Conservation (phyloP, 305 asterid species). For the Fraxinus paxiana region DNA sequence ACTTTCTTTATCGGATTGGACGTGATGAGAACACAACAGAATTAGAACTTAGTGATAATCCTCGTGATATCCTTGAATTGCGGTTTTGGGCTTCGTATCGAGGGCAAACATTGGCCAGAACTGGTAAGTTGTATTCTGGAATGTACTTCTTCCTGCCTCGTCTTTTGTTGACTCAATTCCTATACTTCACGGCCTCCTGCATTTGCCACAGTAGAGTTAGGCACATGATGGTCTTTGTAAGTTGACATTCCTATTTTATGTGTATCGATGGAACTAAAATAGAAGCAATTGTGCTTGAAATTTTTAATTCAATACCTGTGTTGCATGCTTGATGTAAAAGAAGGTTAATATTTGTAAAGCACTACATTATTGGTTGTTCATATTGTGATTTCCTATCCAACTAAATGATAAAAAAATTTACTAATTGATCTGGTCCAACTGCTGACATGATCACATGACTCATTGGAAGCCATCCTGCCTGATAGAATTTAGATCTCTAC, state of each 20-base stretch:
- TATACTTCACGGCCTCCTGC: neutral
- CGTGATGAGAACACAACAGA: slow-evolving; percentile 79
- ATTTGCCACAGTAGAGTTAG: neutral
- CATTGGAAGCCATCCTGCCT: neutral
- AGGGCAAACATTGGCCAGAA: slow-evolving; percentile 92
- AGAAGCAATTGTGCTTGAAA: neutral
- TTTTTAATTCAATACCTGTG: slow-evolving; percentile 1
- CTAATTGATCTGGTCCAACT: neutral
- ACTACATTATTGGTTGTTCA: neutral
- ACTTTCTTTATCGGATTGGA: slow-evolving; percentile 85
- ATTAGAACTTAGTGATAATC: slow-evolving; percentile 65
- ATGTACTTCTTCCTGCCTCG: neutral
- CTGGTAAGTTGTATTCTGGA: slow-evolving; percentile 45
- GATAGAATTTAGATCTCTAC: neutral
- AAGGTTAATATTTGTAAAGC: slow-evolving; percentile 15
- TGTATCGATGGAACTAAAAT: neutral
- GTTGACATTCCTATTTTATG: slow-evolving; percentile 10
- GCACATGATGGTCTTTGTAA: neutral
- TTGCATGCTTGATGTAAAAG: slow-evolving; percentile 8
- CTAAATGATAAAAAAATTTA: neutral
- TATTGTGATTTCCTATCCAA: neutral
- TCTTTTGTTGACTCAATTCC: neutral
- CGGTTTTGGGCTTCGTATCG: slow-evolving; percentile 98
- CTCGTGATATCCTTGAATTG: slow-evolving; percentile 80
- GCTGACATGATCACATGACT: neutral